Percentiles rank a stretch among this genome's conserved stretches.
Evolutionary conservation across 805 yeast genomes (phyloP).

Genomic region (Wickerhamomyces canadensis): DNA sequence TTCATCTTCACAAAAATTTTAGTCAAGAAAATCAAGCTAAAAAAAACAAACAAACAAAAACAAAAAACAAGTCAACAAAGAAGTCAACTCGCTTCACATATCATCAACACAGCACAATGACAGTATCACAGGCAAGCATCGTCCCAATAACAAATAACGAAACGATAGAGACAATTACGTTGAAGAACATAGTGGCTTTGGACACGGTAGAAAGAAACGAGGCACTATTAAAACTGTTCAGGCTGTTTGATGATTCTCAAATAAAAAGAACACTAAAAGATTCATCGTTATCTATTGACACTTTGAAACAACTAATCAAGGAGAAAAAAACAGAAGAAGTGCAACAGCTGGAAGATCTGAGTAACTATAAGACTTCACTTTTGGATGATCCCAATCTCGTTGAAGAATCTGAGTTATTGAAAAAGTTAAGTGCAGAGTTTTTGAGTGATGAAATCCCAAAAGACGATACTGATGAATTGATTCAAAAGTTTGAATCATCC

Average conservation of each 20-base stretch:
- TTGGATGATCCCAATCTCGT: not conserved
- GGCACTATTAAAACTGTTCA: slow-evolving; percentile 15
- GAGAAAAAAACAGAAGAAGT: slow-evolving; percentile 6
- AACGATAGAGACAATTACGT: slow-evolving; percentile 19
- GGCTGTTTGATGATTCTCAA: slow-evolving; percentile 15
- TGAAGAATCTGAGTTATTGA: slow-evolving; percentile 9
- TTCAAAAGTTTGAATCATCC: slow-evolving; percentile 11
- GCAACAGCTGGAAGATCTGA: slow-evolving; percentile 5
- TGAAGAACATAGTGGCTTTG: slow-evolving; percentile 23
- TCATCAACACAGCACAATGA: slow-evolving; percentile 12
- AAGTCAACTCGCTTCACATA: too few species aligned
- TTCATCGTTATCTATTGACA: slow-evolving; percentile 5
- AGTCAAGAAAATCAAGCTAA: not conserved
- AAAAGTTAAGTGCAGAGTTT: slow-evolving; percentile 16
- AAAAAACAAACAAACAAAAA: not conserved
- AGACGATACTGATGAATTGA: slow-evolving; percentile 12
- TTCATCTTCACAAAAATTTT: not conserved
- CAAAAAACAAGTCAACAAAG: too few species aligned
- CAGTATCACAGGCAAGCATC: slow-evolving; percentile 16
- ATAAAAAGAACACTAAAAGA: not conserved
- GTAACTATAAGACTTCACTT: slow-evolving; percentile 6
- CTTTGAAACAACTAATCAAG: slow-evolving; percentile 7
- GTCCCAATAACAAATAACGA: slow-evolving; percentile 12
- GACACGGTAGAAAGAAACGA: slow-evolving; percentile 23
- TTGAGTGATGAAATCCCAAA: slow-evolving; percentile 8